Percentiles rank a stretch among this genome's conserved stretches.
These are phyloP conservation scores for Neurospora crassa DNA, from an alignment of 2,329 filamentous ascomycete genomes.

Conservation along the genomic window DNA sequence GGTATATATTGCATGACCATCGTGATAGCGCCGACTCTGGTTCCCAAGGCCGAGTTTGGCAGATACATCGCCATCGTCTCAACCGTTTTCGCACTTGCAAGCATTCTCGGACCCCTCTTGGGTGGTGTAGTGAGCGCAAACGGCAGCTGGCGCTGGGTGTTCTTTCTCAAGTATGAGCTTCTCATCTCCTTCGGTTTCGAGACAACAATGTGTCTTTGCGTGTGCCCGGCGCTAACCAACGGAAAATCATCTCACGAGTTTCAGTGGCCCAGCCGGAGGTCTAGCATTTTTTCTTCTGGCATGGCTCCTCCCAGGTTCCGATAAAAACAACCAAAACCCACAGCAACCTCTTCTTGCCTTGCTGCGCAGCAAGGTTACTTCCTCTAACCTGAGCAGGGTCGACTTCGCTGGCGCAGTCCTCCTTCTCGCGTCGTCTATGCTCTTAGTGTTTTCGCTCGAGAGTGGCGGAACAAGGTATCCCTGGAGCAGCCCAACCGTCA, in stretches of 20 bases:
- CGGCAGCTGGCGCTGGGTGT: constrained; percentile 36
- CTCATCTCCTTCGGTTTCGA: not conserved
- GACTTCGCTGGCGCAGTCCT: constrained; percentile 25
- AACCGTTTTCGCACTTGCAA: constrained; percentile 30
- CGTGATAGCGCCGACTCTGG: constrained; percentile 26
- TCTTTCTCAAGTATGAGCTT: constrained; percentile 32
- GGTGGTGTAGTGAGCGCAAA: constrained; percentile 32
- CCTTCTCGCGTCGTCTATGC: constrained; percentile 29
- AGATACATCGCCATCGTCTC: constrained; percentile 26
- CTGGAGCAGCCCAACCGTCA: constrained; percentile 31
- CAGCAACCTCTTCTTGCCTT: not conserved
- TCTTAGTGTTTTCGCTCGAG: constrained; percentile 37
- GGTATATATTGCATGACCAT: constrained; percentile 35
- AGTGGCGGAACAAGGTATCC: constrained; percentile 31
- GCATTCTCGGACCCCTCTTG: constrained; percentile 32
- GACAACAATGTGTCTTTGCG: not conserved
- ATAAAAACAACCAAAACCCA: not conserved
- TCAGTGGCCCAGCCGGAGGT: constrained; percentile 22
- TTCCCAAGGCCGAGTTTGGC: constrained; percentile 25
- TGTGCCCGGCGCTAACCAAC: not conserved
- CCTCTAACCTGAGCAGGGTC: constrained; percentile 14
- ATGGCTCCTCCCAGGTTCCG: not conserved
- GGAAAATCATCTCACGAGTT: not conserved
- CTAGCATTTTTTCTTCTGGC: constrained; percentile 19
- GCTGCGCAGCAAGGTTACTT: not conserved